Evolutionary conservation across 805 yeast genomes (phyloP), one percentile per base, ranked within the genome.

Genomic region (Huiozyma naganishii): DNA sequence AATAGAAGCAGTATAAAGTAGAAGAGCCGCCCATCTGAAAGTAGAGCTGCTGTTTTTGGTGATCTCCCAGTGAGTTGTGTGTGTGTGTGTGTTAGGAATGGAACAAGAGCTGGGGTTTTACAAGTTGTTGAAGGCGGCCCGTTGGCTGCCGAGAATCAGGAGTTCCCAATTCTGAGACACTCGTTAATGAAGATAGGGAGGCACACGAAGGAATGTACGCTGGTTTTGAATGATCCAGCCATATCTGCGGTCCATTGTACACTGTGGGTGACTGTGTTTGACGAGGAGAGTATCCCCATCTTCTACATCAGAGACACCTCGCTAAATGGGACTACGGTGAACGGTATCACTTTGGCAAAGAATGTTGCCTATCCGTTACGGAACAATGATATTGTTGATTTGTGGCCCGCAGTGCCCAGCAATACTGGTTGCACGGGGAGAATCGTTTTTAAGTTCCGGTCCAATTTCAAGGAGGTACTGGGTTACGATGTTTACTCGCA

Each of bases 261-360:
- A 6, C 49, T 74, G 5, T 74, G 79, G 79, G 58, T 64, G 0
- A 61, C 71, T 4, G 62, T 70, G 36, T 78, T 78, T 53, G 81
- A 77, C 52, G 68, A 67, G 0, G 59, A 62, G 5, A 66, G 71
- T 6, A 52, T 66, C 1, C 76, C 78, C 0, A 47, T 75, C 46
- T 65, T 71, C 12, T 78, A 77, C 50, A 48, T 77, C 8, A 70
- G 69, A 44, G 82, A 76, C 48, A 41, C 49, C 2, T 75, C 82
- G 0, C 53, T 69, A 27, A 78, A 78, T 59, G 81, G 81, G 2
- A 69, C 73, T 1, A 61, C 48, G 36, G 51, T 77, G 1, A 74
- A 76, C 50, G 69, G 64, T 1, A n/a, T 41, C 17, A 44, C 47
- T 10, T 29, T 66, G 45, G 58, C 52, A 2, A 64, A 59, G 35